These are phyloP conservation scores for Hygrophoropsis aurantiaca DNA, from an alignment of 768 basidiomycete species.

Conservation along the genomic window DNA sequence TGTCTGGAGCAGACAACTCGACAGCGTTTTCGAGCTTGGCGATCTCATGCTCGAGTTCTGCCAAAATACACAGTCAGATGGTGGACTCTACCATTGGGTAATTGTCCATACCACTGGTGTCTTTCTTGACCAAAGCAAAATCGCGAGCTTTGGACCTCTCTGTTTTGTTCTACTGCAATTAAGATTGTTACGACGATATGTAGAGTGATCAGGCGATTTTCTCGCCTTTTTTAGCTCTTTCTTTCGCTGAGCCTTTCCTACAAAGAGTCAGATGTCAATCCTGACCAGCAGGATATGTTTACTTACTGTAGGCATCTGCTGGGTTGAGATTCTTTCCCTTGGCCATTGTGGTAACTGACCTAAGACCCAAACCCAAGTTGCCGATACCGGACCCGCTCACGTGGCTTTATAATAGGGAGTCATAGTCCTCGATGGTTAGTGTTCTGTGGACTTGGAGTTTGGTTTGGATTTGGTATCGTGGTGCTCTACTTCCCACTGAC, in stretches of 20 bases:
- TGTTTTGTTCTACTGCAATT: constrained; percentile 84
- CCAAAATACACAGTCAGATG: constrained; percentile 11
- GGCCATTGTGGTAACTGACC: constrained; percentile 48
- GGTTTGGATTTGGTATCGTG: constrained; percentile 8
- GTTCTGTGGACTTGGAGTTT: too few relatives aligned
- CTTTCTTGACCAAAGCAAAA: constrained; percentile 91
- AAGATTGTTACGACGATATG: constrained; percentile 6
- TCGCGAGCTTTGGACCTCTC: constrained; percentile 80
- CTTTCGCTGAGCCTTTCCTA: constrained; percentile 90
- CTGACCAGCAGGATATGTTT: not conserved
- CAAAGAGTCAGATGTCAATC: not conserved
- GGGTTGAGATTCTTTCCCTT: constrained; percentile 89
- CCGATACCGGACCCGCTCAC: constrained; percentile 12
- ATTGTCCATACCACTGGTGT: constrained; percentile 66
- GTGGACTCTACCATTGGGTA: not conserved
- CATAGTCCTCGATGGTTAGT: too few relatives aligned
- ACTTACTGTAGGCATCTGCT: constrained; percentile 89
- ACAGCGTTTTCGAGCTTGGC: constrained; percentile 55
- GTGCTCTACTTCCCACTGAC: constrained; percentile 42
- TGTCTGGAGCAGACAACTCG: constrained; percentile 49
- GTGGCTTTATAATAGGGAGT: constrained; percentile 27
- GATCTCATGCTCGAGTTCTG: constrained; percentile 85
- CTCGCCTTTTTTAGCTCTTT: constrained; percentile 94
- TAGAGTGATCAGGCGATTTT: not conserved
- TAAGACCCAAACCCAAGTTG: not conserved